Evolutionary conservation across 2,329 filamentous ascomycete species (phyloP).

Genomic region (Hymenoscyphus salicellus): DNA sequence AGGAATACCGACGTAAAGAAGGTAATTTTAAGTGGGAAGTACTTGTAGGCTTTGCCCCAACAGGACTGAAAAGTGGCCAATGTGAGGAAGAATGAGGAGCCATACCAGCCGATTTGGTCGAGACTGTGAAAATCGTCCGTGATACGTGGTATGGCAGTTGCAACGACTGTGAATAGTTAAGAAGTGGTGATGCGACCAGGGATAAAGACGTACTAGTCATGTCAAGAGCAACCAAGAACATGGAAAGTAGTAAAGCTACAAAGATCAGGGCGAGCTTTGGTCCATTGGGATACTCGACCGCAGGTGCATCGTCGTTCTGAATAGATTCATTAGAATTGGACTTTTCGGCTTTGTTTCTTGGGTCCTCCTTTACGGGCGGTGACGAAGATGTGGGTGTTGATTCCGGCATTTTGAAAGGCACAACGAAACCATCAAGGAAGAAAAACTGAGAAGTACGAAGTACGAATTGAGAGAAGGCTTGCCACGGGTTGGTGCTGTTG

Average conservation of each 20-base stretch:
- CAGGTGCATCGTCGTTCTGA: too few species aligned
- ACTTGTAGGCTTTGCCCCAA: constrained; percentile 28
- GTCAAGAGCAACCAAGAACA: background rate
- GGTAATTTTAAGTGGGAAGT: constrained; percentile 20
- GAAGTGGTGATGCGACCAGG: too few species aligned
- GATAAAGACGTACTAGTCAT: background rate
- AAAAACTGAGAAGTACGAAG: too few species aligned
- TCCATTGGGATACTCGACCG: background rate
- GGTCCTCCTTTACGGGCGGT: too few species aligned
- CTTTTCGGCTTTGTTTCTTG: too few species aligned
- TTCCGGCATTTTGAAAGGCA: too few species aligned
- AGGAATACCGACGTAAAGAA: constrained; percentile 21
- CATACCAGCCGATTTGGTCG: constrained; percentile 38
- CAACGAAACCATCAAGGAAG: too few species aligned
- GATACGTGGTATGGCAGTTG: constrained; percentile 39
- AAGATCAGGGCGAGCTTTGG: background rate
- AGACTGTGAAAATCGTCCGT: constrained; percentile 38
- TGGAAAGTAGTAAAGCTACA: background rate
- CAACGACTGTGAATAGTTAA: background rate
- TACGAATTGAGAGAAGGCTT: too few species aligned
- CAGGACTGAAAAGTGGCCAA: constrained; percentile 30
- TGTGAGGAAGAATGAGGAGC: constrained; percentile 35
- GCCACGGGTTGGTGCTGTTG: too few species aligned
- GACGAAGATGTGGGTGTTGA: too few species aligned
- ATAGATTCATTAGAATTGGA: too few species aligned